A percentile compares a stretch with the other conserved stretches of the same genome.
Conservation (phyloP, 2,329 filamentous ascomycete species). For the Colletotrichum godetiae region DNA sequence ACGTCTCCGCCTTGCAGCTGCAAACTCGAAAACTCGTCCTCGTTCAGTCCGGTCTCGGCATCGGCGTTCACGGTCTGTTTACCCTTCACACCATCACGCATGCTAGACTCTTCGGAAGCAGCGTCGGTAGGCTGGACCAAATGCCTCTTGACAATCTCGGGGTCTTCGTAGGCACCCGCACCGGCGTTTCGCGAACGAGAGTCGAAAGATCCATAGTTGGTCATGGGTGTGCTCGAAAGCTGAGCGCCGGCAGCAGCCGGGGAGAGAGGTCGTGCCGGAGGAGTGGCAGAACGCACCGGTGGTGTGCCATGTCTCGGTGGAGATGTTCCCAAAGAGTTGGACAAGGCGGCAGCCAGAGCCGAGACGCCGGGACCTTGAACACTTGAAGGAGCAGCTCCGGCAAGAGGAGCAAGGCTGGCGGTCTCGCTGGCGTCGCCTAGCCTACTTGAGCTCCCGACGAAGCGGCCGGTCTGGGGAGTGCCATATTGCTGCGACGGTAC, state of each 20-base stretch:
- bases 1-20: slow-evolving; percentile 94
- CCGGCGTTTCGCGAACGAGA: slow-evolving; percentile 67
- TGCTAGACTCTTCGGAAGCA: slow-evolving; percentile 58
- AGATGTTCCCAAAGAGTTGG: slow-evolving; percentile 76
- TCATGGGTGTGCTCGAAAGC: slow-evolving; percentile 63
- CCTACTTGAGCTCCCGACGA: slow-evolving; percentile 45
- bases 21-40: slow-evolving; percentile 93
- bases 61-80: slow-evolving; percentile 61
- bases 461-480: slow-evolving; percentile 57
- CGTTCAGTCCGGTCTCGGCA: slow-evolving; percentile 56
- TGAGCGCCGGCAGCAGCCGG: slow-evolving; percentile 57
- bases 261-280: slow-evolving; percentile 49
- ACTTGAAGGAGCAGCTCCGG: slow-evolving; percentile 70
- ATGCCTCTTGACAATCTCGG: slow-evolving; percentile 91
- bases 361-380: slow-evolving; percentile 84
- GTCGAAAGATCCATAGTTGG: slow-evolving; percentile 89
- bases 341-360: slow-evolving; percentile 88
- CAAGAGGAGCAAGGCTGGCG: slow-evolving; percentile 70
- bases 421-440: slow-evolving; percentile 53
- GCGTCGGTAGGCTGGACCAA: slow-evolving; percentile 76
- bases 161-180: slow-evolving; percentile 80
- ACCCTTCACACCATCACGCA: slow-evolving; percentile 60
- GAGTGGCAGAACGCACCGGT: slow-evolving; percentile 69
- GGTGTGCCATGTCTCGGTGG: slow-evolving; percentile 78
- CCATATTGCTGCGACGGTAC: slow-evolving; percentile 54